Conservation (phyloP, 208 protist species). For the Acanthamoeba lenticulata region DNA sequence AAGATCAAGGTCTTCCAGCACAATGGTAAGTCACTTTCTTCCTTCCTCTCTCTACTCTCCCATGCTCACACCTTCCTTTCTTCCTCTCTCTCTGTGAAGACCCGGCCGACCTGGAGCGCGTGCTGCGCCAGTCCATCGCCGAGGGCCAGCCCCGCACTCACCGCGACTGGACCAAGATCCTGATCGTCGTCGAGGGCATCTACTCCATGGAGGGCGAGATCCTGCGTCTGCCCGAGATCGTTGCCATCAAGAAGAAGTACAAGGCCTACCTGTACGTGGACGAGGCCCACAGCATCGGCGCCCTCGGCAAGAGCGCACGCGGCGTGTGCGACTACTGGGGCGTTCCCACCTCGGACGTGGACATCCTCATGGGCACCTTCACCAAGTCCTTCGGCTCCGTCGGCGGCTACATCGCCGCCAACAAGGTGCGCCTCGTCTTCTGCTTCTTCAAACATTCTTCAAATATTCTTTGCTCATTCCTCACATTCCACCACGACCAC, state of each 20-base stretch:
- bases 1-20: conserved; percentile 86
- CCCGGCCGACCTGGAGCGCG: conserved; percentile 80
- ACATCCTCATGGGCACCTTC: conserved; percentile 93
- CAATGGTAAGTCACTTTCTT: conserved; percentile 74
- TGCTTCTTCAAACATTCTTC: no score
- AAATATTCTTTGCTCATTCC: no score
- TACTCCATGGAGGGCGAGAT: conserved; percentile 91
- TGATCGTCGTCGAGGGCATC: conserved; percentile 87
- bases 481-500: no score
- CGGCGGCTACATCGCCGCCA: conserved; percentile 88
- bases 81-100: conserved; percentile 45
- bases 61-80: no score
- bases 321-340: conserved; percentile 60
- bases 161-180: conserved; percentile 86
- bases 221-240: conserved; percentile 81
- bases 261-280: conserved; percentile 89
- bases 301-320: conserved; percentile 78
- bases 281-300: conserved; percentile 92
- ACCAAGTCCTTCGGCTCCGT: conserved; percentile 90
- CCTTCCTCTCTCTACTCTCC: background rate
- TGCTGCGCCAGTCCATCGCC: conserved; percentile 90
- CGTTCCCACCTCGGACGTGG: conserved; percentile 82
- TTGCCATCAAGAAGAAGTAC: conserved; percentile 90
- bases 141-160: conserved; percentile 91
- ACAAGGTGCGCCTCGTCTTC: no score